phyloP scores from a whole-genome alignment of 2,329 filamentous ascomycete species.

The Phyllosticta citribraziliensis region DNA sequence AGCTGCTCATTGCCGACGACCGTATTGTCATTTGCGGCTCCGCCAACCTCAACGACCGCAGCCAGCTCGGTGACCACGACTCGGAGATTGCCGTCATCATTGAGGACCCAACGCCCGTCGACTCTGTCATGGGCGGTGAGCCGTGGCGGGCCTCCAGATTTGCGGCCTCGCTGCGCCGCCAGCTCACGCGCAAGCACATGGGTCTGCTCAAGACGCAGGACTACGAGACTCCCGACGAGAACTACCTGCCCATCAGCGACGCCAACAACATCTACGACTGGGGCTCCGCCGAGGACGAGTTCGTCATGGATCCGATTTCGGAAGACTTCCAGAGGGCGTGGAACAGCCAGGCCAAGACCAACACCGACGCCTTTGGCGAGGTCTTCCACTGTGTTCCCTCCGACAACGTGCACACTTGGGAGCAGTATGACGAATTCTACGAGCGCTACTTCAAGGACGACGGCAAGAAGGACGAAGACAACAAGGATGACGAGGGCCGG shows the following conservation, averaged over 20 bases:
- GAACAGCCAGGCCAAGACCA: conserved; percentile 60
- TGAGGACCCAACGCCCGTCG: conserved; percentile 62
- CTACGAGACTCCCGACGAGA: conserved; percentile 48
- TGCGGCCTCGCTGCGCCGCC: conserved; percentile 69
- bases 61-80: conserved; percentile 75
- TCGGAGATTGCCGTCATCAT: conserved; percentile 86
- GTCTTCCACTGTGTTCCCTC: conserved; percentile 74
- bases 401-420: conserved; percentile 59
- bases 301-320: conserved; percentile 66
- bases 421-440: conserved; percentile 65
- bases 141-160: conserved; percentile 65
- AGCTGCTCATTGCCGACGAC: conserved; percentile 75
- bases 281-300: conserved; percentile 34
- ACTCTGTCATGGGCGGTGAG: conserved; percentile 62
- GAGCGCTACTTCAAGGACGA: conserved; percentile 49
- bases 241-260: conserved; percentile 46
- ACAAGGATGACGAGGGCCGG: conserved; percentile 23
- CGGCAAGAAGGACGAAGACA: conserved; percentile 24
- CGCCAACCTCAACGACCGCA: conserved; percentile 60
- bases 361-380: conserved; percentile 71
- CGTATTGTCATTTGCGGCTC: conserved; percentile 72
- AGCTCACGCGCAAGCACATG: conserved; percentile 86
- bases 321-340: conserved; percentile 61
- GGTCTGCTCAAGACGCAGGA: conserved; percentile 70
- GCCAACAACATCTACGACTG: conserved; percentile 44